Base-by-base conservation (phyloP, 768 basidiomycete species). In the Lactarius psammicola region DNA sequence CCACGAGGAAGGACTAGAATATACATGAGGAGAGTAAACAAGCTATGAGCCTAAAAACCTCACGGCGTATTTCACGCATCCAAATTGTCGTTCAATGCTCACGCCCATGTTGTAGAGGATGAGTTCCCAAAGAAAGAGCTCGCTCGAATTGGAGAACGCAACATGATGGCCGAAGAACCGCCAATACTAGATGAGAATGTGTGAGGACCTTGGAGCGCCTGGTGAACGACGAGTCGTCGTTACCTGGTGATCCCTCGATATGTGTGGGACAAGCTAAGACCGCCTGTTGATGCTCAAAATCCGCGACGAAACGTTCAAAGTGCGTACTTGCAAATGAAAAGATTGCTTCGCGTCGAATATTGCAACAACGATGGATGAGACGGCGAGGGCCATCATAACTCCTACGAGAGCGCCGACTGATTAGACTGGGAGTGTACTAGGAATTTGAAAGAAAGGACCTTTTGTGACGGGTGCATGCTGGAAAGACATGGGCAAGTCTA, bases 181-280 rank as follows among this genome's bases (percentile, higher is more conserved):
- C 93, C 92, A 97, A 72, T 93, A 94, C 94, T 98, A 75, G 66
- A 62, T 67, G 64, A 53, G 59, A n/a, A 44, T 0, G 34, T 28
- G 20, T 54, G 20, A 44, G 49, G 49, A 15, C 13, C 13, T 51
- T 23, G 13, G 23, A 51, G 28, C 8, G 17, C 31, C 49, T 60
- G 26, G 26, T 28, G 18, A 40, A 34, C 2, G 26, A 59, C 59
- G 57, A 57, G 23, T 60, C 64, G 60, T 66, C 69, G 75, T 58
- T 78, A 92, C 94, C 81, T 96, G 94, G 72, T 92, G 90, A 74
- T 95, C 85, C 60, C 85, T 85, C n/a, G 92, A 93, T 56, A 97
- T 82, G 74, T 97, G 94, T 2, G 94, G 95, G 23, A 91, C 84
- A 46, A 95, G 83, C 87, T 94, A 68, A 26, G 58, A 63, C 1